Conservation (phyloP, 2,329 filamentous ascomycete species). For the Bisporella sp. region DNA sequence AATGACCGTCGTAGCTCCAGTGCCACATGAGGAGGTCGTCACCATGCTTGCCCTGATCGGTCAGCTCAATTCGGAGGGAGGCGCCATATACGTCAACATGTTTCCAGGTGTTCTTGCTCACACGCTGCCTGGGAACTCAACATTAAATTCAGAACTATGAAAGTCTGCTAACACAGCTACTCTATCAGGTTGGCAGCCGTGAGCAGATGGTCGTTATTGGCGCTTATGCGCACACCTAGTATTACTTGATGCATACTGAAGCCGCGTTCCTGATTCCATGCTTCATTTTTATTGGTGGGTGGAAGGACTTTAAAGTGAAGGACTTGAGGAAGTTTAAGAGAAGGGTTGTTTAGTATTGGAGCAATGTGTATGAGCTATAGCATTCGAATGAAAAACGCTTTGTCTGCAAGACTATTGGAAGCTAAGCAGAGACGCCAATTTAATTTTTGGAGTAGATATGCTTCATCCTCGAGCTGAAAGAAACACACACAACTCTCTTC, state of each 20-base stretch:
- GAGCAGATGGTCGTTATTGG: constrained; percentile 50
- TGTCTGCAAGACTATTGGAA: no score
- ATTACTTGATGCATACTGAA: constrained; percentile 34
- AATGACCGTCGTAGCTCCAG: constrained; percentile 52
- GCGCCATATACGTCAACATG: constrained; percentile 57
- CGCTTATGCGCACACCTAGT: constrained; percentile 49
- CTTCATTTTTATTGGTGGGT: constrained; percentile 35
- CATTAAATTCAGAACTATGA: constrained; percentile 30
- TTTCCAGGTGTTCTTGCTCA: constrained; percentile 31
- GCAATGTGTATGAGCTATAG: no score
- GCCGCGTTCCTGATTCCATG: constrained; percentile 34
- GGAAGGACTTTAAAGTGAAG: constrained; percentile 42
- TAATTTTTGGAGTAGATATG: no score
- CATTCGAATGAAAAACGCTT: no score
- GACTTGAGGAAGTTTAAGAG: constrained; percentile 23
- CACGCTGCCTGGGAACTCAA: constrained; percentile 37
- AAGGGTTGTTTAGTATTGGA: constrained; percentile 11
- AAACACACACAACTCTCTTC: no score
- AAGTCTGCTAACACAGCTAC: constrained; percentile 45
- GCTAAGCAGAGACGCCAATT: no score
- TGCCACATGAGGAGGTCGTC: constrained; percentile 54
- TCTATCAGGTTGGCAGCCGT: constrained; percentile 42
- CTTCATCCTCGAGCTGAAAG: no score
- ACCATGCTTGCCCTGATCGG: constrained; percentile 54
- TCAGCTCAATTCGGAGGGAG: constrained; percentile 53